phyloP scores from a whole-genome alignment of 176 grass and related monocot species.

The Rhynchospora breviuscula region DNA sequence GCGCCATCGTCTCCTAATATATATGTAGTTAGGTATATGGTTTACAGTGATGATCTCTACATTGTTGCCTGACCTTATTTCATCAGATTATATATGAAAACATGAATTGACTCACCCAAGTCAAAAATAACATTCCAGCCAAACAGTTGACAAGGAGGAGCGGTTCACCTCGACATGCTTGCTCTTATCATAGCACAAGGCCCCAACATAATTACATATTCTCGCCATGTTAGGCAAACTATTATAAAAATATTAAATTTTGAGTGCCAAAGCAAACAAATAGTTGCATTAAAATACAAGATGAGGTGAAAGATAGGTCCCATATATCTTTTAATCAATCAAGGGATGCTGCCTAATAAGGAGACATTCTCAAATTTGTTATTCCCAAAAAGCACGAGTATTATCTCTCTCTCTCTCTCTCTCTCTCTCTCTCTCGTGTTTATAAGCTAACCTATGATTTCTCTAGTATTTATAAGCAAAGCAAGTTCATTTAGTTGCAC shows the following conservation, averaged over 20 bases:
- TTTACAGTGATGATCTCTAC: too few species aligned
- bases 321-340: constrained; percentile 14
- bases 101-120: neutral
- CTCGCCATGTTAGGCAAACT: neutral
- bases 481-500: neutral
- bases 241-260: neutral
- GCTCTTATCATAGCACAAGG: constrained; percentile 7
- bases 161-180: neutral
- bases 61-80: too few species aligned
- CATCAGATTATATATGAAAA: neutral
- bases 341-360: constrained; percentile 17
- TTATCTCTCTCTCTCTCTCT: neutral
- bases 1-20: too few species aligned
- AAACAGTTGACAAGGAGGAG: neutral
- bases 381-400: constrained; percentile 16
- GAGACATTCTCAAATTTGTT: constrained; percentile 26
- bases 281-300: constrained; percentile 22
- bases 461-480: constrained; percentile 25
- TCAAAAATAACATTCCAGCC: neutral
- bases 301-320: constrained; percentile 25
- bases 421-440: constrained; percentile 8
- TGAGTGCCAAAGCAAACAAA: constrained; percentile 6
- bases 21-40: too few species aligned
- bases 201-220: neutral
- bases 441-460: constrained; percentile 7